These are phyloP conservation scores for Parsonsia alboflavescens DNA, from an alignment of 257 asterid genomes.

Conservation along the genomic window DNA sequence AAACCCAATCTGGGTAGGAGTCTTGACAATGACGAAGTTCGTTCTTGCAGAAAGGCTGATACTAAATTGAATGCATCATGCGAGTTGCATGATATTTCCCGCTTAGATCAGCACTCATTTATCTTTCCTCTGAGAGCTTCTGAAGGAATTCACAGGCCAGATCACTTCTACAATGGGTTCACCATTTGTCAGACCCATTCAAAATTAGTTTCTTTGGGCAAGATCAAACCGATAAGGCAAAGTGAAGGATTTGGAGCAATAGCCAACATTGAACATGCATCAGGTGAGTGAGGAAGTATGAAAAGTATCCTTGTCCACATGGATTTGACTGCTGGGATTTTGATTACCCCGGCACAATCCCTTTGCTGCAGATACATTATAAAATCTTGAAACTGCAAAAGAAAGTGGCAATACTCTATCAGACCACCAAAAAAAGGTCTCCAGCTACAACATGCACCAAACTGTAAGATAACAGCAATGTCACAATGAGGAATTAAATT, in stretches of 20 bases:
- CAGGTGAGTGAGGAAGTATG: conserved; percentile 71
- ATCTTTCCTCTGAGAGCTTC: neutral
- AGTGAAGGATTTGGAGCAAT: conserved; percentile 73
- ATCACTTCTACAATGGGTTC: neutral
- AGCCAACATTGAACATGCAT: conserved; percentile 62
- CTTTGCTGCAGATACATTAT: conserved; percentile 80
- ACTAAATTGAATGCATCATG: neutral
- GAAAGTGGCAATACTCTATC: neutral
- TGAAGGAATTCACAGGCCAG: neutral
- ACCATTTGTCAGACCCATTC: conserved; percentile 38
- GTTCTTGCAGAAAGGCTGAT: neutral
- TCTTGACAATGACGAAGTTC: neutral
- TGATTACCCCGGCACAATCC: conserved; percentile 95
- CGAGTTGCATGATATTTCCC: neutral
- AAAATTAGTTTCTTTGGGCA: conserved; percentile 71
- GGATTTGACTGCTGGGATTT: conserved; percentile 61
- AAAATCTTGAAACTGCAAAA: conserved; percentile 81
- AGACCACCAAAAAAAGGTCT: neutral
- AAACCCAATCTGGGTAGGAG: neutral
- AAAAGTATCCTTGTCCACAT: conserved; percentile 87
- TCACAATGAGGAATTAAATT: neutral
- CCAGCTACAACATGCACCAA: neutral
- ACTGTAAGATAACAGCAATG: neutral
- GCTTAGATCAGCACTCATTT: neutral
- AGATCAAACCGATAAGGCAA: conserved; percentile 70